These are phyloP conservation scores for Rostrohypoxylon terebratum DNA, from an alignment of 495 filamentous ascomycete genomes.

Conservation along the genomic window DNA sequence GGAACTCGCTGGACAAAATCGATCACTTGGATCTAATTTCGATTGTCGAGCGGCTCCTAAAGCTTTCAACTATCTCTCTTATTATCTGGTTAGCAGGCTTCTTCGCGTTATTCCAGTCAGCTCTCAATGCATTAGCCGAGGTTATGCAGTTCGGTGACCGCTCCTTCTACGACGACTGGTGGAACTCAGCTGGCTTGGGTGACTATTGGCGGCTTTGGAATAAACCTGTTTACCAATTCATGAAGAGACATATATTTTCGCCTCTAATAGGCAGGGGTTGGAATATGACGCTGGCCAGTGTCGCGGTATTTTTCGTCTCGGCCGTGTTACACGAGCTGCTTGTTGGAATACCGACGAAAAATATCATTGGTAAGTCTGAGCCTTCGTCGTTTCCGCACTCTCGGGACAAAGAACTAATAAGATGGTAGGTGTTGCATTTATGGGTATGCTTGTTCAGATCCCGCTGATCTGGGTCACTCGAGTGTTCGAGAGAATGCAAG, in stretches of 20 bases:
- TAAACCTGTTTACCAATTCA: slow-evolving; percentile 94
- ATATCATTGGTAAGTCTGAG: slow-evolving; percentile 81
- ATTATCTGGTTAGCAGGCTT: slow-evolving; percentile 98
- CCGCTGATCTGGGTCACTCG: slow-evolving; percentile 85
- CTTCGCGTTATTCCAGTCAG: slow-evolving; percentile 92
- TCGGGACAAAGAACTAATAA: slow-evolving; percentile 5
- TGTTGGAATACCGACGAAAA: slow-evolving; percentile 95
- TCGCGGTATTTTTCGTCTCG: slow-evolving; percentile 85
- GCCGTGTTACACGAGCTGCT: slow-evolving; percentile 91
- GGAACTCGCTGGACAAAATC: slow-evolving; percentile 89
- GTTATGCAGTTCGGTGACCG: slow-evolving; percentile 90
- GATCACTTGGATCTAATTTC: slow-evolving; percentile 80
- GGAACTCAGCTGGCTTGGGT: slow-evolving; percentile 89
- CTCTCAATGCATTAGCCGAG: slow-evolving; percentile 91
- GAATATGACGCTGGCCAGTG: slow-evolving; percentile 72
- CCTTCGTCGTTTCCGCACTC: not conserved
- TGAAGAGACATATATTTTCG: slow-evolving; percentile 90
- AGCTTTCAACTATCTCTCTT: slow-evolving; percentile 91
- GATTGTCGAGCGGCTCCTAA: slow-evolving; percentile 90
- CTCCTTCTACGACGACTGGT: slow-evolving; percentile 97
- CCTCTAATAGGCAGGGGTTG: slow-evolving; percentile 87
- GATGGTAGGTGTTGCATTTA: slow-evolving; percentile 81
- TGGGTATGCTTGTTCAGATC: slow-evolving; percentile 92
- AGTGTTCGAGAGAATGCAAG: slow-evolving; percentile 80
- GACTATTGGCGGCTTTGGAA: slow-evolving; percentile 98